phyloP scores from a whole-genome alignment of 2,329 filamentous ascomycete genomes.

The Dothistroma pini region DNA sequence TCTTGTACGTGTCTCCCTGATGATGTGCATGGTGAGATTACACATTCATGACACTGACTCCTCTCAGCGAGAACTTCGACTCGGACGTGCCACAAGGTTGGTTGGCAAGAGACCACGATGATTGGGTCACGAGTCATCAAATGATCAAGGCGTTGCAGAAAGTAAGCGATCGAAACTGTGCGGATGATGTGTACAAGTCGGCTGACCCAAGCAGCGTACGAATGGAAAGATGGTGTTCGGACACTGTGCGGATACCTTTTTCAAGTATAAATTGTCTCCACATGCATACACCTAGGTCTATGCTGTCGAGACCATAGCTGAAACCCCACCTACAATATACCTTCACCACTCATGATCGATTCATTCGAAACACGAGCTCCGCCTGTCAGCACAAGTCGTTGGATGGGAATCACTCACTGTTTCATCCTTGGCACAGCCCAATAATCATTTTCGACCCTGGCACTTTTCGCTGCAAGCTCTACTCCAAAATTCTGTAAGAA shows the following conservation, averaged over 20 bases:
- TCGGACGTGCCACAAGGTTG: conserved; percentile 37
- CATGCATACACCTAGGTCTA: conserved; percentile 15
- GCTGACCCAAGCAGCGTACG: conserved; percentile 13
- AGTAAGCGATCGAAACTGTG: conserved; percentile 5
- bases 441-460: background rate
- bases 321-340: no score
- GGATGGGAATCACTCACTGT: background rate
- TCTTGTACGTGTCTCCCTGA: conserved; percentile 12
- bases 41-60: background rate
- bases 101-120: conserved; percentile 38
- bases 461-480: background rate
- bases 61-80: conserved; percentile 33
- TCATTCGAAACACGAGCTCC: background rate
- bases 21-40: no score
- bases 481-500: background rate
- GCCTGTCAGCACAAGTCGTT: background rate
- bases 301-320: no score
- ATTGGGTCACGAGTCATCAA: conserved; percentile 31
- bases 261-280: conserved; percentile 21
- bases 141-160: conserved; percentile 25
- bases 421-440: background rate
- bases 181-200: background rate
- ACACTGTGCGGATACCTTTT: conserved; percentile 23
- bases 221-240: conserved; percentile 27
- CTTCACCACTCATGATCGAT: background rate